Percentiles rank a stretch among this genome's conserved stretches.
Conservation (phyloP, 1,139 yeast genomes). For the Protomyces gravidus region DNA sequence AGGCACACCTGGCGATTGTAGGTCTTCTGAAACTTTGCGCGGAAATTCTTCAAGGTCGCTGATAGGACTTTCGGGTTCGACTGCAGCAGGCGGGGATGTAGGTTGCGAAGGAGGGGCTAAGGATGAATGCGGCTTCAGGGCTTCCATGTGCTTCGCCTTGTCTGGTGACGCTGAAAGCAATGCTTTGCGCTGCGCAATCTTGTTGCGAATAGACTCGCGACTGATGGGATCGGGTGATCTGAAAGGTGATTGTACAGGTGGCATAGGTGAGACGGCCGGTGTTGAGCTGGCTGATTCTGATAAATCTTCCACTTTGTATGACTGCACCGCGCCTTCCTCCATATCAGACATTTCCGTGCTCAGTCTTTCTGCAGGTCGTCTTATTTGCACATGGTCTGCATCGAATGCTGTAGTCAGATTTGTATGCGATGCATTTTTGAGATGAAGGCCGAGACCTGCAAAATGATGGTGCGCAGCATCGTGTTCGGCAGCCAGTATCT, state of each 20-base stretch:
- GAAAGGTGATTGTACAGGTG: background rate
- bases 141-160: constrained; percentile 1
- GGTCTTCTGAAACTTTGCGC: background rate
- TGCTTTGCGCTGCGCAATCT: constrained; percentile 19
- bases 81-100: background rate
- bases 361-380: background rate
- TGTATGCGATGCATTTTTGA: background rate
- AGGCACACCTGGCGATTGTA: background rate
- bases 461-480: constrained; percentile 5
- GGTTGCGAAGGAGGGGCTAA: constrained; percentile 11
- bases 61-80: background rate
- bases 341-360: background rate
- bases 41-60: background rate
- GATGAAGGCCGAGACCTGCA: constrained; percentile 21
- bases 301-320: background rate
- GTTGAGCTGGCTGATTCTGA: background rate
- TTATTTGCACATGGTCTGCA: constrained; percentile 15
- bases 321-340: background rate
- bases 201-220: constrained; percentile 10
- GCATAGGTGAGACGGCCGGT: background rate
- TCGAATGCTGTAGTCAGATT: background rate
- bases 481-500: constrained; percentile 14
- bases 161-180: background rate
- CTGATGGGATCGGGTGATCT: constrained; percentile 23
- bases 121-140: constrained; percentile 3